phyloP scores from a whole-genome alignment of 1,284 basidiomycete species.

The Irpex sp. region DNA sequence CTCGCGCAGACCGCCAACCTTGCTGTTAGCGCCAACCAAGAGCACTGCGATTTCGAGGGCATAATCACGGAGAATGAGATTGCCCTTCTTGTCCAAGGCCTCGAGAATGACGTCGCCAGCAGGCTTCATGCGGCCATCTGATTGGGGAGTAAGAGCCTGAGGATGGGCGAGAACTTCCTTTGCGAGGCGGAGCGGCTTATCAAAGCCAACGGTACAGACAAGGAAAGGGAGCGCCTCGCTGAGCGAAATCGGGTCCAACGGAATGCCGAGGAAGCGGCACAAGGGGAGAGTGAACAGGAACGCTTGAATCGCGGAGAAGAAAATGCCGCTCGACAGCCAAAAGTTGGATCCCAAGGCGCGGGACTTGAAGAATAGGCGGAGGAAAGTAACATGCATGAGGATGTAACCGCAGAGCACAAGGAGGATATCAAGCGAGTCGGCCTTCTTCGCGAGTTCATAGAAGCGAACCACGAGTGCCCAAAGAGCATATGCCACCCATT shows the following conservation, averaged over 20 bases:
- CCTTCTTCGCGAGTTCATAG: conserved; percentile 87
- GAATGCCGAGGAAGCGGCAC: conserved; percentile 81
- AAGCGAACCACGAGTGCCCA: conserved; percentile 81
- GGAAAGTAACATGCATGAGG: conserved; percentile 95
- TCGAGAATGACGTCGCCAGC: conserved; percentile 84
- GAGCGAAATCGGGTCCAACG: conserved; percentile 89
- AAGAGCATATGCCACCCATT: conserved; percentile 85
- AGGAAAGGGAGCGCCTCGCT: conserved; percentile 97
- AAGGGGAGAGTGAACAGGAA: conserved; percentile 87
- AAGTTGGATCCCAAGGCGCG: conserved; percentile 86
- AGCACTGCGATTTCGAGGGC: conserved; percentile 90
- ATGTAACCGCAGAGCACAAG: conserved; percentile 95
- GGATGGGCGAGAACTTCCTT: conserved; percentile 89
- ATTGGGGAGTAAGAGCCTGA: conserved; percentile 54
- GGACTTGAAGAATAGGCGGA: conserved; percentile 85
- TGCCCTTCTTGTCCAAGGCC: conserved; percentile 77
- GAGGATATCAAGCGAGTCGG: conserved; percentile 94
- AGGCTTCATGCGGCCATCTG: conserved; percentile 60
- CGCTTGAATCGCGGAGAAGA: conserved; percentile 84
- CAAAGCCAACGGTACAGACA: conserved; percentile 96
- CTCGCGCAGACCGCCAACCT: conserved; percentile 88
- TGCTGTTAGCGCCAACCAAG: conserved; percentile 82
- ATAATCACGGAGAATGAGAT: conserved; percentile 89
- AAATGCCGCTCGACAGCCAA: conserved; percentile 83
- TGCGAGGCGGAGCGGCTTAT: conserved; percentile 93